Conservation (phyloP, 2,329 filamentous ascomycete genomes). For the Nemania sp. region DNA sequence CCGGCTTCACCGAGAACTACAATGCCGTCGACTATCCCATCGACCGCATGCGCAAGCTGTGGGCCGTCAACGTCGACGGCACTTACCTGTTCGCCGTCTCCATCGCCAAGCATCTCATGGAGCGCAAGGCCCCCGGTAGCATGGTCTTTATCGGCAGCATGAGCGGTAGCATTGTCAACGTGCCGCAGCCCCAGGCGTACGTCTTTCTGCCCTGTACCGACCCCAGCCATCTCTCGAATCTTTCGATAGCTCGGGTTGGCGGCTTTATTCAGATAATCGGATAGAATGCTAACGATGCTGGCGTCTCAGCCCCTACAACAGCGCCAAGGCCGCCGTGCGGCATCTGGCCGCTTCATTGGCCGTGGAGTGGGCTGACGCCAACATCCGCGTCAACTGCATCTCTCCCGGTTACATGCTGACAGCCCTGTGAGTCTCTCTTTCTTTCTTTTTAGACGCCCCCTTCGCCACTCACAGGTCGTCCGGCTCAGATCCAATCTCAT, state of each 20-base stretch:
- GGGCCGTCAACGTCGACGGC: slow-evolving; percentile 90
- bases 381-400: slow-evolving; percentile 94
- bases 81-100: slow-evolving; percentile 87
- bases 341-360: slow-evolving; percentile 87
- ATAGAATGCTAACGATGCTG: slow-evolving; percentile 22
- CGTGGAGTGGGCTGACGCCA: slow-evolving; percentile 88
- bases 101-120: slow-evolving; percentile 87
- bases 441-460: not conserved
- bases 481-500: not conserved
- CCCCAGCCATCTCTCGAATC: not conserved
- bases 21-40: slow-evolving; percentile 89
- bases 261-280: not conserved
- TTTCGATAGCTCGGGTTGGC: not conserved
- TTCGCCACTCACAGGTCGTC: not conserved
- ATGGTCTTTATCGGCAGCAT: slow-evolving; percentile 97
- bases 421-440: slow-evolving; percentile 68
- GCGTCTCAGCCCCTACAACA: slow-evolving; percentile 74
- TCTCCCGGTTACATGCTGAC: slow-evolving; percentile 97
- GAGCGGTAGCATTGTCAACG: slow-evolving; percentile 91
- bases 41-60: slow-evolving; percentile 89
- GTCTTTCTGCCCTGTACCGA: not conserved
- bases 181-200: slow-evolving; percentile 85
- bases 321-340: slow-evolving; percentile 87
- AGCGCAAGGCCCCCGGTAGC: slow-evolving; percentile 75
- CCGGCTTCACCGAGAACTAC: slow-evolving; percentile 95